A percentile compares a stretch with the other conserved stretches of the same genome.
phyloP scores from a whole-genome alignment of 306 rosid species.

The Lablab purpureus region DNA sequence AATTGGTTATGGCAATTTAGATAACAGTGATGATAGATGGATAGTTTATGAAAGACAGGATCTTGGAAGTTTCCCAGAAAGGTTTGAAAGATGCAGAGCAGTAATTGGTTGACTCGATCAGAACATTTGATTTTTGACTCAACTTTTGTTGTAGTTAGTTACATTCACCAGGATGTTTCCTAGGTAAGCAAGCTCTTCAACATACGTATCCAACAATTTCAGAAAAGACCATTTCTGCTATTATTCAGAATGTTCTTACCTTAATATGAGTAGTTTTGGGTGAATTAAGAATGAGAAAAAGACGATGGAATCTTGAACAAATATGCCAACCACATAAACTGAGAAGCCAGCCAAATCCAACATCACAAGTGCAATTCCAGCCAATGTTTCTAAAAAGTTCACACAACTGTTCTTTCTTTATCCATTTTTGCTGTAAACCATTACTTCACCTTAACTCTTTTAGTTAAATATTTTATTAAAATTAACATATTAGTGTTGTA shows the following conservation, averaged over 20 bases:
- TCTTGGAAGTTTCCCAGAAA: background rate
- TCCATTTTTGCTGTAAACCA: background rate
- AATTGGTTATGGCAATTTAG: no score
- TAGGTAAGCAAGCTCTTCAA: background rate
- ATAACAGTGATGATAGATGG: no score
- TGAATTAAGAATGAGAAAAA: background rate
- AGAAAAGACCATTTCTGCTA: background rate
- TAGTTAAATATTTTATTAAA: no score
- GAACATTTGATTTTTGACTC: background rate
- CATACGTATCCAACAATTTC: background rate
- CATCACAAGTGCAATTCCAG: constrained; percentile 22
- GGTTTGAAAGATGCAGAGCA: background rate
- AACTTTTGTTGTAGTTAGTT: background rate
- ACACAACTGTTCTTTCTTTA: background rate
- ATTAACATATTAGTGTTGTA: no score
- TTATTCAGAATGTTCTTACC: background rate
- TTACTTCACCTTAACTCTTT: background rate
- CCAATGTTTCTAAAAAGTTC: constrained; percentile 1
- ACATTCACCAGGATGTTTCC: no score
- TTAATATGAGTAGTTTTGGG: background rate
- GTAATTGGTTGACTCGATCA: background rate
- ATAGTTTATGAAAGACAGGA: background rate
- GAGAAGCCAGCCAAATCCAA: constrained; percentile 37
- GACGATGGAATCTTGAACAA: background rate
- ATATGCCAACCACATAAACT: constrained; percentile 8